These are phyloP conservation scores for Phytopythium kandeliae DNA, from an alignment of 352 stramenopile species.

Conservation along the genomic window DNA sequence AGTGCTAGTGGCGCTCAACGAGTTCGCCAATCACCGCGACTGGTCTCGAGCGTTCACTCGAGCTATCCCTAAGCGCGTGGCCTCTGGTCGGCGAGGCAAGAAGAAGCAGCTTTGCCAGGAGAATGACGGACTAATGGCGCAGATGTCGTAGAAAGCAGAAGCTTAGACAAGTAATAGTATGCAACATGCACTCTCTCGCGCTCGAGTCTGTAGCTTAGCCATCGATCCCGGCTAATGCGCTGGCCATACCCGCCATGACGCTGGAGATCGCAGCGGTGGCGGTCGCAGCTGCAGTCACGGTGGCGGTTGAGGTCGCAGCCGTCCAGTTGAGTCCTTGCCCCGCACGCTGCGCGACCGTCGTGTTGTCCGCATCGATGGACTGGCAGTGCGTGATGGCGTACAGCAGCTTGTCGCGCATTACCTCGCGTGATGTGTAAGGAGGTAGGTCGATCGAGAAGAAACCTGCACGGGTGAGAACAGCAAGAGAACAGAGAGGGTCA, in stretches of 20 bases:
- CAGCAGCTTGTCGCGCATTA: constrained; percentile 81
- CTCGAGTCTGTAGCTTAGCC: not conserved
- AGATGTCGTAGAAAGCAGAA: too few species aligned
- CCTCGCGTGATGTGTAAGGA: constrained; percentile 61
- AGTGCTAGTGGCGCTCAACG: constrained; percentile 68
- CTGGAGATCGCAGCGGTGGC: constrained; percentile 53
- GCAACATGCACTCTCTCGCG: constrained; percentile 4
- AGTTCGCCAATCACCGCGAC: constrained; percentile 59
- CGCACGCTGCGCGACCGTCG: constrained; percentile 80
- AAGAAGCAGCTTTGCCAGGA: not conserved
- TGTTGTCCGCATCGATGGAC: constrained; percentile 87
- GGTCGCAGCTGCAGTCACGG: constrained; percentile 34
- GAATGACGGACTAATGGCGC: too few species aligned
- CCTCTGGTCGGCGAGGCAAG: constrained; percentile 10
- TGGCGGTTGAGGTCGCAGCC: constrained; percentile 24
- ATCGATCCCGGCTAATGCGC: constrained; percentile 6
- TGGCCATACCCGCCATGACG: constrained; percentile 47
- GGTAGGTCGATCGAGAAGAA: constrained; percentile 89
- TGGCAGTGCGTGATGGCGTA: constrained; percentile 88
- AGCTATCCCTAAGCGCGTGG: constrained; percentile 52
- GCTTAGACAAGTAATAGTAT: constrained; percentile 10
- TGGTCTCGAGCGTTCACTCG: constrained; percentile 56
- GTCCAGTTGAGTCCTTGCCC: constrained; percentile 86
- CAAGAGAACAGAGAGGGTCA: constrained; percentile 6
- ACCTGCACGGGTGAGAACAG: constrained; percentile 19